Evolutionary conservation across 495 filamentous ascomycete species (phyloP), one percentile per base, ranked within the genome.

Genomic region (Penicillium chermesinum): DNA sequence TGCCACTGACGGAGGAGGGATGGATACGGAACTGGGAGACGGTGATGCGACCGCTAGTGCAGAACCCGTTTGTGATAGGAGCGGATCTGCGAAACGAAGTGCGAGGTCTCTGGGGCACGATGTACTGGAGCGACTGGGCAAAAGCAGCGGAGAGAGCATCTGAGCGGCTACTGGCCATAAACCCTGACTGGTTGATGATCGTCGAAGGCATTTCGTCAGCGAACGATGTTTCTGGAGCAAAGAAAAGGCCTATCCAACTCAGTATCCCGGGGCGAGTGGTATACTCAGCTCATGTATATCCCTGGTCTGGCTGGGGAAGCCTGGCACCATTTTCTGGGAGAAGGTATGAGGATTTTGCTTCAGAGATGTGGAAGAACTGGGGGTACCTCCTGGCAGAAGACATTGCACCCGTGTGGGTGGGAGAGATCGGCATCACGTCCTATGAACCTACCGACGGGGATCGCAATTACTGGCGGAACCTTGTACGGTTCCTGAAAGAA

Each of bases 231-330:
- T 64, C 67, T 4, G 74, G 73, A 2, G 79, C 68, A 10, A 57
- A 54, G 7, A 55, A 53, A 14, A 69, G 80, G 33, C 81, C 79
- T 7, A 63, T 84, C 7, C 57, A 61, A 35, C 71, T 83, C 37
- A 75, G 76, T 47, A 53, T 79, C 12, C 58, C 65, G 2, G 49
- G 75, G 46, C 67, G 72, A 1, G 69, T 83, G 12, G 78, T 83
- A n/a, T 84, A 83, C 59, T 79, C 75, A 46, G 70, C 74, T 0
- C 80, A 84, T 56, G 80, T 82, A 6, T 82, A 83, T 54, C 52
- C 67, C 13, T 84, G 80, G 80, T 80, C 77, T 36, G 80, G 80
- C 35, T 83, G 80, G 80, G 78, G 79, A 6, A 76, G 71, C 37
- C 41, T 69, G 35, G 69, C 66, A 12, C 78, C 79, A 0, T 83